Percentiles rank a stretch among this genome's conserved stretches.
Conservation (phyloP, 2,329 filamentous ascomycete species). For the Aspergillus floridensis region DNA sequence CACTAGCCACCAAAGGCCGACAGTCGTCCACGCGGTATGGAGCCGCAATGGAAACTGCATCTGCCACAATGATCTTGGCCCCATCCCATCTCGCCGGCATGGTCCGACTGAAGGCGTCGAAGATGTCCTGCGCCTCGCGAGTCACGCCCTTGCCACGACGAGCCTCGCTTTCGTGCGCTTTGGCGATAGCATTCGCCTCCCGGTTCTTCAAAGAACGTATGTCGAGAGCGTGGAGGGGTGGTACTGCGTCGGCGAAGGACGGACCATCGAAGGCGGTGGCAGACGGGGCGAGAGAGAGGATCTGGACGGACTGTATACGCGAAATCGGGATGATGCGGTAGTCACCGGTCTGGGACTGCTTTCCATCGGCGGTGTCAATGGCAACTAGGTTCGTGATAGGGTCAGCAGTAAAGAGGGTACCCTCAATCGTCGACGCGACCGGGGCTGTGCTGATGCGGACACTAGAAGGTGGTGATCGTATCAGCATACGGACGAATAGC, state of each 20-base stretch:
- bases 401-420: constrained; percentile 61
- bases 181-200: constrained; percentile 55
- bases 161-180: constrained; percentile 58
- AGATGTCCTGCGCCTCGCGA: constrained; percentile 61
- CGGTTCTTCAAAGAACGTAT: constrained; percentile 53
- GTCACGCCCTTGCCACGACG: constrained; percentile 60
- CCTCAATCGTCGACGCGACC: constrained; percentile 55
- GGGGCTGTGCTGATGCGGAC: constrained; percentile 58
- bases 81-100: constrained; percentile 62
- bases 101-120: constrained; percentile 60
- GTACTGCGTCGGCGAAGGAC: constrained; percentile 50
- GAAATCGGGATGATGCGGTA: constrained; percentile 62
- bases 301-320: constrained; percentile 57
- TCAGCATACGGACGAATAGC: constrained; percentile 1
- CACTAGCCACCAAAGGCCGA: constrained; percentile 39
- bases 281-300: constrained; percentile 45
- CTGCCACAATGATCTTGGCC: constrained; percentile 58
- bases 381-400: constrained; percentile 61
- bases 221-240: constrained; percentile 49
- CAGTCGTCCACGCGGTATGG: constrained; percentile 60
- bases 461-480: constrained; percentile 34
- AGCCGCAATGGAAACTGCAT: constrained; percentile 57
- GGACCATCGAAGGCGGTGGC: constrained; percentile 31
- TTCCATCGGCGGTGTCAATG: constrained; percentile 51
- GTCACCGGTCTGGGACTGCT: constrained; percentile 48